Conservation (phyloP, 805 yeast genomes). For the Yarrowia bubula region DNA sequence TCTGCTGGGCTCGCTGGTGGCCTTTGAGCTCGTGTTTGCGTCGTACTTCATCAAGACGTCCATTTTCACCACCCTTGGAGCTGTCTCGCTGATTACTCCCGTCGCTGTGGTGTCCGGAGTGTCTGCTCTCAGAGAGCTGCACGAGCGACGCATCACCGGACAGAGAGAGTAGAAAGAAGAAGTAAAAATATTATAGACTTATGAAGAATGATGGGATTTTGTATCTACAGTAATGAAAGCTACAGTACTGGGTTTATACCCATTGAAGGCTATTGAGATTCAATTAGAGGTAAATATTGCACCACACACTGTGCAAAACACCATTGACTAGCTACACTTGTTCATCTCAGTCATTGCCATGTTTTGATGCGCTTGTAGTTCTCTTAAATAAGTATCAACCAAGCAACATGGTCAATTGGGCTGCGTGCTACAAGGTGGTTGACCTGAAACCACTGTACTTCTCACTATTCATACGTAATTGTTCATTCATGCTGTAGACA, state of each 20-base stretch:
- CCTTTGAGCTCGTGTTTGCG: constrained; percentile 54
- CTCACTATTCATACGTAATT: neutral
- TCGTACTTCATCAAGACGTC: constrained; percentile 59
- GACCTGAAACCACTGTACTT: too few relatives aligned
- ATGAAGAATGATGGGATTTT: too few relatives aligned
- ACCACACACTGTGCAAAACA: too few relatives aligned
- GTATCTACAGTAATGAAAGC: too few relatives aligned
- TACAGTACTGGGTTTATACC: neutral
- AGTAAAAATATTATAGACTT: constrained; percentile 12
- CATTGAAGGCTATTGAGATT: too few relatives aligned
- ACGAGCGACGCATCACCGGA: constrained; percentile 34
- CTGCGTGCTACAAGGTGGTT: too few relatives aligned
- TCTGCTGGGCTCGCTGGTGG: constrained; percentile 49
- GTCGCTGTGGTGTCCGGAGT: constrained; percentile 62
- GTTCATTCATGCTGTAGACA: neutral
- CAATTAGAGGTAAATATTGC: too few relatives aligned
- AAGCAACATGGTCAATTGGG: too few relatives aligned
- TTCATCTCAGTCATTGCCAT: too few relatives aligned
- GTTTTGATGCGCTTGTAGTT: too few relatives aligned
- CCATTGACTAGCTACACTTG: too few relatives aligned
- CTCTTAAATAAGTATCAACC: too few relatives aligned
- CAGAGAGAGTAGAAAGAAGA: constrained; percentile 27
- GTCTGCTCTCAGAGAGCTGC: constrained; percentile 55
- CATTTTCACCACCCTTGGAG: constrained; percentile 57
- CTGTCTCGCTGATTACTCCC: constrained; percentile 49